Evolutionary conservation across 1,284 basidiomycete genomes (phyloP), one percentile per base, ranked within the genome.

Genomic region (Mrakiaceae sp.): DNA sequence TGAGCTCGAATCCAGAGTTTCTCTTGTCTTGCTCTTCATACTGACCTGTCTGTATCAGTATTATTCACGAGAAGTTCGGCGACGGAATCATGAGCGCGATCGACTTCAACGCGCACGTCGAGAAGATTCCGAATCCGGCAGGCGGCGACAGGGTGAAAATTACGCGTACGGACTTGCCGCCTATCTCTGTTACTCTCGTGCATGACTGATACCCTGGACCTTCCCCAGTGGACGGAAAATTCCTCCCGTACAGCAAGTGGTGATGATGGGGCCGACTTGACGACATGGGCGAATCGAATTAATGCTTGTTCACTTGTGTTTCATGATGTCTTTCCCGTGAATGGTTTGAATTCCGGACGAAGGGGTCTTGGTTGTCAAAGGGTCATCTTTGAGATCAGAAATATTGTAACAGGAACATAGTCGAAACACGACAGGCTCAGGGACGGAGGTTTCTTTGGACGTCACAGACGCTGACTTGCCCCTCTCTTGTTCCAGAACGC

Each of bases 61-160:
- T 91, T 69, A 87, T 92, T 60, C 86, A 89, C 69, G 89, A 92
- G 76, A 91, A 92, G 86, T 91, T 91, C 69, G 90, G 90, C 4
- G 90, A 92, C 72, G 88, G 90, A 4, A 91, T 92, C 70, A 90
- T 91, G 88, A 88, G 86, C 27, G 88, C 92, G 81, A 91, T 92
- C 67, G 87, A 89, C 73, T 91, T 89, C 76, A 83, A 83, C 68
- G 81, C 90, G 54, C 81, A 79, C 47, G 79, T 93, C 51, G 81
- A 84, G 66, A 84, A 81, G 77, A 90, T 90, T 75, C 77, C 80
- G 10, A 84, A 90, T 70, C 87, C 87, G 27, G 27, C 7, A 88
- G 87, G 71, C 27, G 89, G 89, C 39, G 88, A 91, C 71, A 84
- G 89, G 51, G 86, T 90, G 5, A 74, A 90, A 6, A 79, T 92